phyloP scores from a whole-genome alignment of 257 asterid species.

The Craterostigma plantagineum region DNA sequence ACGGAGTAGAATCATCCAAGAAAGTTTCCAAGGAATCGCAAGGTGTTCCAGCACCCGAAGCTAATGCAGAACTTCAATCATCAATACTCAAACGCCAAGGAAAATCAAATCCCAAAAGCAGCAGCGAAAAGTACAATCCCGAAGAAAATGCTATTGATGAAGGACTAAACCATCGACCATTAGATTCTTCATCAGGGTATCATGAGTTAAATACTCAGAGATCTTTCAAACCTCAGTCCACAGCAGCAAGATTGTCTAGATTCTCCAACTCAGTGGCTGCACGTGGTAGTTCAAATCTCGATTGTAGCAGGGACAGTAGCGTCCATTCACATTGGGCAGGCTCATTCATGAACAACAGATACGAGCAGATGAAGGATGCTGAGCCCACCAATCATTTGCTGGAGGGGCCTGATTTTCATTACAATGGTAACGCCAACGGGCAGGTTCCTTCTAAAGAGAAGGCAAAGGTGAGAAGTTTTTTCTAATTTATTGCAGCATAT shows the following conservation, averaged over 20 bases:
- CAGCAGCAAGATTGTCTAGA: constrained; percentile 41
- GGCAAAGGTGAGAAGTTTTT: constrained; percentile 17
- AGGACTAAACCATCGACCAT: constrained; percentile 7
- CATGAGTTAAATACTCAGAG: constrained; percentile 33
- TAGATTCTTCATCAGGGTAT: constrained; percentile 21
- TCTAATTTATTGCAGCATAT: not conserved
- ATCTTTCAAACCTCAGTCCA: constrained; percentile 29
- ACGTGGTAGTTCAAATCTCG: constrained; percentile 41
- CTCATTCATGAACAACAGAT: constrained; percentile 15
- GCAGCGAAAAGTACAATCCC: constrained; percentile 36
- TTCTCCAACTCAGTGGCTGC: constrained; percentile 69
- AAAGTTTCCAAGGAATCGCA: constrained; percentile 31
- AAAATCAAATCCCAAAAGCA: constrained; percentile 33
- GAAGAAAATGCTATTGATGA: constrained; percentile 25
- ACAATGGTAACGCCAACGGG: constrained; percentile 28
- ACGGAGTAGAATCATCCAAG: constrained; percentile 31
- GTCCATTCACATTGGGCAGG: constrained; percentile 31
- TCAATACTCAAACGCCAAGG: constrained; percentile 49
- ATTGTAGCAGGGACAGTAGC: constrained; percentile 35
- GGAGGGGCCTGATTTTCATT: constrained; percentile 24
- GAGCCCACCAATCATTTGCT: constrained; percentile 48
- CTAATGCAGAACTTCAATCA: constrained; percentile 44
- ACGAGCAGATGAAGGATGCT: constrained; percentile 24
- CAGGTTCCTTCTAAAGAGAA: constrained; percentile 22
- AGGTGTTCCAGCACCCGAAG: constrained; percentile 48